Evolutionary conservation across 2,329 filamentous ascomycete species (phyloP).

Genomic region (Lasiodiplodia theobromae): DNA sequence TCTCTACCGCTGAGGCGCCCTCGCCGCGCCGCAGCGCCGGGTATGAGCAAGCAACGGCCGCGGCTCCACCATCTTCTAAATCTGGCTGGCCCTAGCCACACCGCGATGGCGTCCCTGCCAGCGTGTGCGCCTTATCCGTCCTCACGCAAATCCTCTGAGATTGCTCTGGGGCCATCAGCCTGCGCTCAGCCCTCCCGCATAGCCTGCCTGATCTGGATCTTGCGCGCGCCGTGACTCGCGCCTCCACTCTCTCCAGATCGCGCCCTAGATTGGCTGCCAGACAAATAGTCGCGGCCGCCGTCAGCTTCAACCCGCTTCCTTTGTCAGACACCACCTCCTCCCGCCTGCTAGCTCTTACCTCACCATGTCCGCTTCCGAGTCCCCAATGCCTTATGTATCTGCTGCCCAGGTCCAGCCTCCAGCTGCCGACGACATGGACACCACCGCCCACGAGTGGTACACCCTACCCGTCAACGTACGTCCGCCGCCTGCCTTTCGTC

Average conservation of each 20-base stretch:
- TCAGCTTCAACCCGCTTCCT: slow-evolving; percentile 11
- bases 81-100: slow-evolving; percentile 26
- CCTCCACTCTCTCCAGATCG: slow-evolving; percentile 8
- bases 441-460: slow-evolving; percentile 20
- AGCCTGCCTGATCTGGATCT: slow-evolving; percentile 19
- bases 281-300: slow-evolving; percentile 24
- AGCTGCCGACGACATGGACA: slow-evolving; percentile 18
- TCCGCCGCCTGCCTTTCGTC: neutral
- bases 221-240: slow-evolving; percentile 16
- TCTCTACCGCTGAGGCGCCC: slow-evolving; percentile 26
- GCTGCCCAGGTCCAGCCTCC: neutral
- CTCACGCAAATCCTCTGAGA: slow-evolving; percentile 25
- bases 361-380: slow-evolving; percentile 24
- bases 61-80: slow-evolving; percentile 29
- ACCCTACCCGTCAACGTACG: slow-evolving; percentile 27
- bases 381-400: slow-evolving; percentile 26
- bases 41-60: slow-evolving; percentile 21
- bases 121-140: slow-evolving; percentile 25
- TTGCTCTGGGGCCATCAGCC: slow-evolving; percentile 23
- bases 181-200: slow-evolving; percentile 23
- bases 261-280: slow-evolving; percentile 12
- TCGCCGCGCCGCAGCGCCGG: slow-evolving; percentile 21
- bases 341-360: slow-evolving; percentile 14
- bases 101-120: slow-evolving; percentile 18
- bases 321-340: slow-evolving; percentile 18